A percentile compares a stretch with the other conserved stretches of the same genome.
phyloP scores from a whole-genome alignment of 2,329 filamentous ascomycete genomes.

The Lojkania enalia region DNA sequence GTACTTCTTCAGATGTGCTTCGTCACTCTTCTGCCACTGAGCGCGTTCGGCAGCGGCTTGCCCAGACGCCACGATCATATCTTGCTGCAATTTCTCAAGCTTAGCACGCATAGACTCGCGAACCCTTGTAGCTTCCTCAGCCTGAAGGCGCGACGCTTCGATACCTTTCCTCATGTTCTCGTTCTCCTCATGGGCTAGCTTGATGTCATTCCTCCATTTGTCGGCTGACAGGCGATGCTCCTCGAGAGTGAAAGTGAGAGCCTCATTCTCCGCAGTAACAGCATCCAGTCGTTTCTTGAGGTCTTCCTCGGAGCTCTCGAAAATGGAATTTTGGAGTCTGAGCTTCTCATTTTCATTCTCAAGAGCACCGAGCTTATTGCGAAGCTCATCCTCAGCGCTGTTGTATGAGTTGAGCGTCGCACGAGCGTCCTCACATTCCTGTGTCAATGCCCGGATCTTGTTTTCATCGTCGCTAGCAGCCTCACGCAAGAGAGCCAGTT shows the following conservation, averaged over 20 bases:
- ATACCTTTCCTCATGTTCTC: slow-evolving; percentile 75
- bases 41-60: slow-evolving; percentile 84
- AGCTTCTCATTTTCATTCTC: slow-evolving; percentile 62
- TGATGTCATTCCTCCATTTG: slow-evolving; percentile 62
- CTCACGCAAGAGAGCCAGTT: slow-evolving; percentile 51
- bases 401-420: slow-evolving; percentile 44
- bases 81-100: slow-evolving; percentile 81
- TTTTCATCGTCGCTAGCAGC: slow-evolving; percentile 48
- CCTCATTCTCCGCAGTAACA: slow-evolving; percentile 62
- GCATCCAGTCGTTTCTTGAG: slow-evolving; percentile 57
- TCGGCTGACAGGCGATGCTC: slow-evolving; percentile 65
- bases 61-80: slow-evolving; percentile 77
- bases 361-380: slow-evolving; percentile 55
- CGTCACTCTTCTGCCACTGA: slow-evolving; percentile 70
- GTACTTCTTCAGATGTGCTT: slow-evolving; percentile 58
- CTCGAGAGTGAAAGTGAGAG: slow-evolving; percentile 63
- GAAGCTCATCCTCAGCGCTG: slow-evolving; percentile 50
- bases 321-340: slow-evolving; percentile 46
- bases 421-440: slow-evolving; percentile 47
- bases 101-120: slow-evolving; percentile 83
- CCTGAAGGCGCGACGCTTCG: slow-evolving; percentile 72
- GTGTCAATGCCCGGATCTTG: slow-evolving; percentile 47
- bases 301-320: slow-evolving; percentile 47
- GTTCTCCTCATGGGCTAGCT: slow-evolving; percentile 55
- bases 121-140: slow-evolving; percentile 82